Percentiles rank a stretch among this genome's conserved stretches.
phyloP scores from a whole-genome alignment of 2,329 filamentous ascomycete species.

The Paraphaeosphaeria sporulosa region DNA sequence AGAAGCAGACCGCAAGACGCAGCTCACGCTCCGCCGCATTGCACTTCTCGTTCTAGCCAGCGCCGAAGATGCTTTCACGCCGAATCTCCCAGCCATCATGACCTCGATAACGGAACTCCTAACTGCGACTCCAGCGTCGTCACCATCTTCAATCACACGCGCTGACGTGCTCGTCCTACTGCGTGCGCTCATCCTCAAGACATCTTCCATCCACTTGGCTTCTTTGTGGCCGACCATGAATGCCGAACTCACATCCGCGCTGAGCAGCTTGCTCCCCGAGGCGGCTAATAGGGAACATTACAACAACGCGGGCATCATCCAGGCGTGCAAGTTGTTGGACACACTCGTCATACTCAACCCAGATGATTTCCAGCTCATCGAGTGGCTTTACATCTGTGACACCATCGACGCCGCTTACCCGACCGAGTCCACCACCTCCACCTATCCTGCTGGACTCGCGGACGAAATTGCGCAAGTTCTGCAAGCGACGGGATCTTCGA shows the following conservation, averaged over 20 bases:
- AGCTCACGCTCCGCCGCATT: conserved; percentile 85
- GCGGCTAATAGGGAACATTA: conserved; percentile 77
- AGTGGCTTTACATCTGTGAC: conserved; percentile 97
- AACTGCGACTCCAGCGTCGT: conserved; percentile 82
- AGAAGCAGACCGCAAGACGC: conserved; percentile 93
- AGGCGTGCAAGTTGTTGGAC: conserved; percentile 94
- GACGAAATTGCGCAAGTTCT: conserved; percentile 86
- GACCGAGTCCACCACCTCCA: conserved; percentile 64
- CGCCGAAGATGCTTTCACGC: conserved; percentile 78
- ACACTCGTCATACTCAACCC: conserved; percentile 84
- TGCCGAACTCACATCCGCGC: conserved; percentile 79
- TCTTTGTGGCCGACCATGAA: conserved; percentile 91
- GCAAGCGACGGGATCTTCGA: conserved; percentile 34
- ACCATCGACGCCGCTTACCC: conserved; percentile 92
- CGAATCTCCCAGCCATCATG: conserved; percentile 75
- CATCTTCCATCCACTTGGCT: conserved; percentile 79
- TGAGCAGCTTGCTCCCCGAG: conserved; percentile 75
- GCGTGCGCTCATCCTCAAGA: conserved; percentile 81
- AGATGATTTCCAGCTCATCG: conserved; percentile 97
- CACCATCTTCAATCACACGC: conserved; percentile 86
- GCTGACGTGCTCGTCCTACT: conserved; percentile 91
- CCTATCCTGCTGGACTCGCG: conserved; percentile 76
- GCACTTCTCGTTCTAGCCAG: conserved; percentile 80
- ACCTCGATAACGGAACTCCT: conserved; percentile 90
- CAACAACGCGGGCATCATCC: conserved; percentile 77